Evolutionary conservation across 2,329 filamentous ascomycete genomes (phyloP), one percentile per base, ranked within the genome.

Genomic region (Corinectria fuckeliana): DNA sequence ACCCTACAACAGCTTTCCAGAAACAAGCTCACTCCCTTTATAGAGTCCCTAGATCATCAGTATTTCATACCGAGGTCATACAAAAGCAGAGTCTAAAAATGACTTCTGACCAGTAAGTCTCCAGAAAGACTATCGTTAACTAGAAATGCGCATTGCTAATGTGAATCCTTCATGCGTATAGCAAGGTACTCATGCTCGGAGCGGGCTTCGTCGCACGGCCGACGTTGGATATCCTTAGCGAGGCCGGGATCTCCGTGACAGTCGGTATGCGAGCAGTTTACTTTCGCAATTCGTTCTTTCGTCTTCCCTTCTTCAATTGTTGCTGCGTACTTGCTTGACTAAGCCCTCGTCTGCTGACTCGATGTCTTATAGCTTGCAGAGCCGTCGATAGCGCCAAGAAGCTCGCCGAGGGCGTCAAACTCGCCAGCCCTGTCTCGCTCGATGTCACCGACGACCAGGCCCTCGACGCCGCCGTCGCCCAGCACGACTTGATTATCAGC

Each of bases 371-470:
- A 92, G 91, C 93, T 70, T 96, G 92, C 85, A 84, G 93, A 76
- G 94, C 91, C 42, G 84, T 96, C 56, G 86, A 89, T 70, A 86
- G 81, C 53, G 92, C 93, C 57, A 81, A 96, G 83, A 86, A 87
- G 70, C 88, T 97, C 64, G 85, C 86, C 44, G 85, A 82, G 62
- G 89, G 89, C 69, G 85, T 94, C 75, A 84, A 88, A 77, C 86
- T 91, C 75, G 86, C 92, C 69, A 84, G 78, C 51, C 85, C 93
- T 67, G 91, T 96, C 79, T 87, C 91, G 56, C 87, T 98, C 74
- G 92, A 98, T 75, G 94, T 97, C 68, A 89, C 79, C 72, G 82
- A 97, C 76, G 85, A 84, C 49, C 77, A 82, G 58, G 92, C 91
- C 30, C 88, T 98, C 59, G 93, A 97, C 72, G 86, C 88, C 52